Evolutionary conservation across 1,139 yeast species (phyloP).

Genomic region (Blastobotrys persicus): DNA sequence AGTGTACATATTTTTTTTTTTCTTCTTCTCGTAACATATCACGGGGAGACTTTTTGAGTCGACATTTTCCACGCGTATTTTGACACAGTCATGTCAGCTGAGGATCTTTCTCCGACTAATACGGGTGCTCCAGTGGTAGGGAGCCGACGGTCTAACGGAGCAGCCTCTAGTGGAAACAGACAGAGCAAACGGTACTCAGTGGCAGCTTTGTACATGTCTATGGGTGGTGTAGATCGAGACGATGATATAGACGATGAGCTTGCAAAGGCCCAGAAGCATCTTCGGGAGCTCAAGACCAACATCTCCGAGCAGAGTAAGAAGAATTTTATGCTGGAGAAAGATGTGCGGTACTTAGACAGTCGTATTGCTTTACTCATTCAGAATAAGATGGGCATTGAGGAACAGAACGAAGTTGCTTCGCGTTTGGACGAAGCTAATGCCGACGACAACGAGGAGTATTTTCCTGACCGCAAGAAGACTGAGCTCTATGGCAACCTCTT

Average conservation of each 20-base stretch:
- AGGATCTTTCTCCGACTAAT: slow-evolving; percentile 5
- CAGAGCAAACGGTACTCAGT: slow-evolving; percentile 40
- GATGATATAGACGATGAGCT: slow-evolving; percentile 41
- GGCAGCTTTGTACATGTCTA: slow-evolving; percentile 39
- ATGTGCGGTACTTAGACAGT: slow-evolving; percentile 42
- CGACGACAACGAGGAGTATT: slow-evolving; percentile 24
- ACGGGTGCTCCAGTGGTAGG: slow-evolving; percentile 7
- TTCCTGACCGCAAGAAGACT: slow-evolving; percentile 34
- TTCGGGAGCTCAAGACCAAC: slow-evolving; percentile 37
- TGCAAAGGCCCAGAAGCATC: slow-evolving; percentile 38
- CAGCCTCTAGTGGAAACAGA: slow-evolving; percentile 27
- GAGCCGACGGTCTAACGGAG: slow-evolving; percentile 15
- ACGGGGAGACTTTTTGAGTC: background rate
- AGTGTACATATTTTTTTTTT: background rate
- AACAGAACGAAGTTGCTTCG: slow-evolving; percentile 39
- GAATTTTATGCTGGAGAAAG: slow-evolving; percentile 42
- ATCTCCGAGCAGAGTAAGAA: slow-evolving; percentile 41
- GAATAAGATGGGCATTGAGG: slow-evolving; percentile 42
- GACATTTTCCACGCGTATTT: background rate
- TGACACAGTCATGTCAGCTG: slow-evolving; percentile 4
- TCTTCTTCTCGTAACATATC: background rate
- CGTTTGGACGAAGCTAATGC: slow-evolving; percentile 30
- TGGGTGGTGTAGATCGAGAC: slow-evolving; percentile 40
- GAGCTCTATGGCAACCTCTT: slow-evolving; percentile 41
- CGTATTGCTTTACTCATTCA: slow-evolving; percentile 44